These are phyloP conservation scores for Claviceps fusiformis DNA, from an alignment of 2,329 filamentous ascomycete genomes.

Conservation along the genomic window DNA sequence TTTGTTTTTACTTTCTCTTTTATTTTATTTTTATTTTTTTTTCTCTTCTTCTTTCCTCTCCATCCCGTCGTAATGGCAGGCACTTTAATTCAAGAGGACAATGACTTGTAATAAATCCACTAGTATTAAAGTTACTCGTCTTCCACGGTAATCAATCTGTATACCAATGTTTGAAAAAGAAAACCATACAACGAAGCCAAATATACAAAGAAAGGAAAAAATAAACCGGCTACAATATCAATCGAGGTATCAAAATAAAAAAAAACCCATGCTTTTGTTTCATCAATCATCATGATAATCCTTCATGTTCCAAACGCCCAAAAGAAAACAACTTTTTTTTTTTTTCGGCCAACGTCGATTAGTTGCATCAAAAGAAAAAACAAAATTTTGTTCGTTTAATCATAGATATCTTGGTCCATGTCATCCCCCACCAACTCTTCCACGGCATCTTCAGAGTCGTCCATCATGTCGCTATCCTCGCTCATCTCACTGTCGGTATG, in stretches of 20 bases:
- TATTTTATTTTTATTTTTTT: too few relatives aligned
- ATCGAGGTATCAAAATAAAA: background rate
- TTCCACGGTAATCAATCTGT: background rate
- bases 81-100: too few relatives aligned
- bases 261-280: background rate
- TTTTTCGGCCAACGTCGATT: background rate
- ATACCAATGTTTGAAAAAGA: background rate
- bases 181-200: background rate
- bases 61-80: too few relatives aligned
- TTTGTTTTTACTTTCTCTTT: too few relatives aligned
- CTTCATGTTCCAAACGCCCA: background rate
- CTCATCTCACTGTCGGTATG: constrained; percentile 50
- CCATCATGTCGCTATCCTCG: constrained; percentile 59
- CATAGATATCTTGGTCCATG: constrained; percentile 45
- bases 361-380: background rate
- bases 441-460: constrained; percentile 58
- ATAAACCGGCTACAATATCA: background rate
- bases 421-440: constrained; percentile 51
- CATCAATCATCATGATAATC: background rate
- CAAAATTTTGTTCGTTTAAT: constrained; percentile 14
- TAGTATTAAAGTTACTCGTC: too few relatives aligned
- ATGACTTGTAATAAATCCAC: too few relatives aligned
- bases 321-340: background rate
- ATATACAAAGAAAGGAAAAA: background rate
- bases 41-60: too few relatives aligned